Percentiles rank a stretch among this genome's conserved stretches.
phyloP scores from a whole-genome alignment of 2,329 filamentous ascomycete genomes.

The Pezicula neosporulosa region DNA sequence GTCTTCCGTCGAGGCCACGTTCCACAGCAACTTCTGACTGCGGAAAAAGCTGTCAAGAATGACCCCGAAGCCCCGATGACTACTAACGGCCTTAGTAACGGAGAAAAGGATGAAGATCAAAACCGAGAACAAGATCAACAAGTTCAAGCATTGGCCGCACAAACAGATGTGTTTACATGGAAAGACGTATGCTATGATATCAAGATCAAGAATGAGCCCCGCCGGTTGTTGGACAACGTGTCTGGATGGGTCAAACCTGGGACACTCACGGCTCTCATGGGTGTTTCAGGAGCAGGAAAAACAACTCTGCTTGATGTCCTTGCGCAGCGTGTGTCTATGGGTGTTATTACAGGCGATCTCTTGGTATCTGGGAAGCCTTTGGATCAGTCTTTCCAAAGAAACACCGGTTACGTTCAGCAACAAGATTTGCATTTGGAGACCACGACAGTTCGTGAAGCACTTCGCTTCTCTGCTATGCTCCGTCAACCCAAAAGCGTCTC shows the following conservation, averaged over 20 bases:
- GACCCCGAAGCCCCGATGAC: conserved; percentile 19
- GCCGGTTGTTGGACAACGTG: conserved; percentile 66
- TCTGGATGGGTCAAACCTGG: conserved; percentile 74
- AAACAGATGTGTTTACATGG: conserved; percentile 30
- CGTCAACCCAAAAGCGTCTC: conserved; percentile 76
- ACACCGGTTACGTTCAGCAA: conserved; percentile 90
- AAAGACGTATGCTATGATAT: conserved; percentile 66
- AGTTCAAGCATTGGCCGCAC: conserved; percentile 20
- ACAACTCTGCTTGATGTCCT: conserved; percentile 82
- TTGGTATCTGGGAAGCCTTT: conserved; percentile 23
- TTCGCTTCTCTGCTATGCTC: conserved; percentile 81
- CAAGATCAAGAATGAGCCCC: conserved; percentile 60
- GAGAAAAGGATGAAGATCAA: conserved; percentile 9
- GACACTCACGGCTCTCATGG: conserved; percentile 62
- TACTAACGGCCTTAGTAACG: conserved; percentile 1
- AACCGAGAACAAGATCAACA: conserved; percentile 19
- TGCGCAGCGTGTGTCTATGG: conserved; percentile 79
- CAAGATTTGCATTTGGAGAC: conserved; percentile 87
- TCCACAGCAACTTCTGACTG: conserved; percentile 35
- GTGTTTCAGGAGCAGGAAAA: conserved; percentile 77
- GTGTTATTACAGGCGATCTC: conserved; percentile 86
- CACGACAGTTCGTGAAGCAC: conserved; percentile 77
- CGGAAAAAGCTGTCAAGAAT: conserved; percentile 22
- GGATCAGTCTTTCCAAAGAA: conserved; percentile 75
- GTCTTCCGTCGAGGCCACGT: conserved; percentile 64